Conservation (phyloP, 148 eudicot species). For the Polygonum maritimum region DNA sequence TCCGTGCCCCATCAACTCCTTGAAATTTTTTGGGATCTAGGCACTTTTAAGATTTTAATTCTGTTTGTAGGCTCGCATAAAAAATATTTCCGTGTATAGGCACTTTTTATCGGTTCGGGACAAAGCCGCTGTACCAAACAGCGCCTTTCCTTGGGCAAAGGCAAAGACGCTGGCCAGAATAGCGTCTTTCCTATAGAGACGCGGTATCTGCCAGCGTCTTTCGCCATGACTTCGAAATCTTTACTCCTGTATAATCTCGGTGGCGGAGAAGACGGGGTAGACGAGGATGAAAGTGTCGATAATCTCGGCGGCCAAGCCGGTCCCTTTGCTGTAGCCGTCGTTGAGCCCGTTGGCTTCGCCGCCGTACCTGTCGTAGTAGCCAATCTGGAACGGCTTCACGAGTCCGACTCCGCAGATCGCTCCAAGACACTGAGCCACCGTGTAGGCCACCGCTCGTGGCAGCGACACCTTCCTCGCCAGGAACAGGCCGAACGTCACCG, state of each 20-base stretch:
- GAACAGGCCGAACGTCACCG: conserved; percentile 21
- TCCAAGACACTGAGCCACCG: conserved; percentile 20
- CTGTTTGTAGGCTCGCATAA: too few species aligned
- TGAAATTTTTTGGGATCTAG: too few species aligned
- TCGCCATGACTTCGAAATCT: too few species aligned
- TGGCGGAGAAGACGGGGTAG: conserved; percentile 17
- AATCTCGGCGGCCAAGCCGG: conserved; percentile 20
- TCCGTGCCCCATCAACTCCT: too few species aligned
- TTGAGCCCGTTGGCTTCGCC: conserved; percentile 17
- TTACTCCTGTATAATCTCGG: not conserved
- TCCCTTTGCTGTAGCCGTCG: conserved; percentile 14
- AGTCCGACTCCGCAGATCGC: conserved; percentile 20
- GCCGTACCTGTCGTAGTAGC: conserved; percentile 11
- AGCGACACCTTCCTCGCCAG: conserved; percentile 20
- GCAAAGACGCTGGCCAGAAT: too few species aligned
- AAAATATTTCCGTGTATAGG: too few species aligned
- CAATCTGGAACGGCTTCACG: conserved; percentile 16
- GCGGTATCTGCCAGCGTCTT: too few species aligned
- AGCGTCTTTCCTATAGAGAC: too few species aligned
- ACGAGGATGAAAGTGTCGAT: conserved; percentile 17
- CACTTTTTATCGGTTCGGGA: too few species aligned
- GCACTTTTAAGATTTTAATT: too few species aligned
- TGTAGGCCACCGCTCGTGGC: conserved; percentile 17
- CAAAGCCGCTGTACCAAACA: too few species aligned
- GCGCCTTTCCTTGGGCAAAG: too few species aligned